A percentile compares a stretch with the other conserved stretches of the same genome.
Conservation (phyloP, 140 eudicot species). For the Flaveria floridana region DNA sequence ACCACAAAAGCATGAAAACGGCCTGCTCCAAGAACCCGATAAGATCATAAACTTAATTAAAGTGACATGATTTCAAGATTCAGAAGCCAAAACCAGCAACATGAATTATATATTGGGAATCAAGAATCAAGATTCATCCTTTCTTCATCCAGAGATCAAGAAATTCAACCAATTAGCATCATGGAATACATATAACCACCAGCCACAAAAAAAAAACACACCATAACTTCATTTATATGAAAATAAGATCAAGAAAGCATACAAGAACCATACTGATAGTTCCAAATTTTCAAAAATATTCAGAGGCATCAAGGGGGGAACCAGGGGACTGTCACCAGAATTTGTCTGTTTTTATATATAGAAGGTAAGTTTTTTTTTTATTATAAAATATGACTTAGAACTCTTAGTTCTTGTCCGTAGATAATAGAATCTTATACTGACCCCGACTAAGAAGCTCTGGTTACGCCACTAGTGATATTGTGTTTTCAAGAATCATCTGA, state of each 20-base stretch:
- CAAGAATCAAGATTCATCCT: background rate
- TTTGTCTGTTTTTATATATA: background rate
- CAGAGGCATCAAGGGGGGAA: background rate
- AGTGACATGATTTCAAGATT: background rate
- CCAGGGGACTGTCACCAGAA: background rate
- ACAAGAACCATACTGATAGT: background rate
- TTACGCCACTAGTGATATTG: background rate
- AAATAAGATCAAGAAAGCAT: background rate
- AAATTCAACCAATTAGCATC: slow-evolving; percentile 24
- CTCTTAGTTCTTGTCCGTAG: background rate
- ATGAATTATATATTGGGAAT: background rate
- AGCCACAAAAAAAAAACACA: slow-evolving; percentile 13
- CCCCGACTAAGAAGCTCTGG: background rate
- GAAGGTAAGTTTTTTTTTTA: too few species aligned
- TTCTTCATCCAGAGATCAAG: slow-evolving; percentile 24
- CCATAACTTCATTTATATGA: background rate
- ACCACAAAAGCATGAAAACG: slow-evolving; percentile 95
- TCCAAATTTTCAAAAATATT: slow-evolving; percentile 9
- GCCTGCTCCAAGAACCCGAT: slow-evolving; percentile 53
- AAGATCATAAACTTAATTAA: background rate
- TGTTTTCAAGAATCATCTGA: slow-evolving; percentile 18
- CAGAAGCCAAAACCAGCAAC: slow-evolving; percentile 16
- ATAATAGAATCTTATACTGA: background rate
- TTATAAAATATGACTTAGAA: background rate
- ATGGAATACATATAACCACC: background rate